Conservation (phyloP, 805 yeast species). For the Cyberlindnera mississippiensis region DNA sequence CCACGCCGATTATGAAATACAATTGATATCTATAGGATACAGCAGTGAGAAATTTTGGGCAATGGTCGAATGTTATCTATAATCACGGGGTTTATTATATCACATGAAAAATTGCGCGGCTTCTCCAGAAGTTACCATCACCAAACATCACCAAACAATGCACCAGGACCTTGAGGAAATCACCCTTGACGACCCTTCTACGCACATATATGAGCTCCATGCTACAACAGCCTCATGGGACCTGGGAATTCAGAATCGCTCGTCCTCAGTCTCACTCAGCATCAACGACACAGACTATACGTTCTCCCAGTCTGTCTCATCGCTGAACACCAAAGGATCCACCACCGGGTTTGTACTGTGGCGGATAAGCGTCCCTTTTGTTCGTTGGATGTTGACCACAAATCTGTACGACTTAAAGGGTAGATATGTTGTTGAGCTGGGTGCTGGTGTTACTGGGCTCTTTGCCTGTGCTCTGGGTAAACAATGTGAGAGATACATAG, state of each 20-base stretch:
- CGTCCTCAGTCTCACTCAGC: constrained; percentile 24
- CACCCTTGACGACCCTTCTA: constrained; percentile 11
- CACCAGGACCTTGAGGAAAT: constrained; percentile 15
- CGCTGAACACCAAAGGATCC: constrained; percentile 30
- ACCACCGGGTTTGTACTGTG: constrained; percentile 67
- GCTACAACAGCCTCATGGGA: constrained; percentile 11
- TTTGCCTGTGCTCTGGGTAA: constrained; percentile 39
- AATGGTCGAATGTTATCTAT: no score
- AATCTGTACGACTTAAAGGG: constrained; percentile 14
- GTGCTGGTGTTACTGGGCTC: constrained; percentile 58
- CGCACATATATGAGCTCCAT: constrained; percentile 22
- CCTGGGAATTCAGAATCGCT: constrained; percentile 25
- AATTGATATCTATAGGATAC: no score
- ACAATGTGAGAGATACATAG: constrained; percentile 37
- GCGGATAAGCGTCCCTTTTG: constrained; percentile 46
- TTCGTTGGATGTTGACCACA: constrained; percentile 46
- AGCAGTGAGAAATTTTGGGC: no score
- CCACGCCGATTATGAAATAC: no score
- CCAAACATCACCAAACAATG: background rate
- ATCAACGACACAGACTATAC: constrained; percentile 17
- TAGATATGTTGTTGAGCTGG: constrained; percentile 48
- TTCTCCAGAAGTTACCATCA: background rate
- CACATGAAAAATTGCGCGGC: no score
- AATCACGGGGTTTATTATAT: no score
- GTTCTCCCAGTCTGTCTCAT: constrained; percentile 32